phyloP scores from a whole-genome alignment of 2,329 filamentous ascomycete genomes.

The Aspergillus brunneoviolaceus region DNA sequence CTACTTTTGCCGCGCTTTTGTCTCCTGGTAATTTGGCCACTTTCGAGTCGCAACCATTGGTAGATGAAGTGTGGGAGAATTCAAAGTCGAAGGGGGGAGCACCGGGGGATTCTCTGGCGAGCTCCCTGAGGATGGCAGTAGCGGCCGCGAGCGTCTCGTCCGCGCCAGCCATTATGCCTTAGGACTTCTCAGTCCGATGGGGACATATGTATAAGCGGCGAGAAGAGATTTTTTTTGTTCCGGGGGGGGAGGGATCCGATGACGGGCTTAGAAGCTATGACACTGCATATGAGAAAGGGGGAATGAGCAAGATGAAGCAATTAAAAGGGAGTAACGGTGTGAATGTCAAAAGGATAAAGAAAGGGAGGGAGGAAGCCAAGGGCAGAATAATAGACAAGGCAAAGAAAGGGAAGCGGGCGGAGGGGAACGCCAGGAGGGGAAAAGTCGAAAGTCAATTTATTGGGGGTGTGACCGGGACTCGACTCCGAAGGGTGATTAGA shows the following conservation, averaged over 20 bases:
- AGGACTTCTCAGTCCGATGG: conserved; percentile 22
- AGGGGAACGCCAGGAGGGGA: conserved; percentile 6
- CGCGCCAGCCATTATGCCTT: conserved; percentile 47
- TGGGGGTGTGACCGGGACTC: conserved; percentile 1
- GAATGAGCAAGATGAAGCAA: conserved; percentile 5
- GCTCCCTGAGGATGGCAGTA: conserved; percentile 46
- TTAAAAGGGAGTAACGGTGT: neutral
- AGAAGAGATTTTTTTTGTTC: conserved; percentile 5
- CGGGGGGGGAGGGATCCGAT: neutral
- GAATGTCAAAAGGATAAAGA: conserved; percentile 4
- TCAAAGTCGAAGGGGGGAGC: conserved; percentile 38
- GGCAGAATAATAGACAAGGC: conserved; percentile 6
- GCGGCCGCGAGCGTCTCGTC: conserved; percentile 51
- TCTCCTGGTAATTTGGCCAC: conserved; percentile 74
- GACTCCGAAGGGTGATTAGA: conserved; percentile 6
- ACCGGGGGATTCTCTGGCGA: conserved; percentile 44
- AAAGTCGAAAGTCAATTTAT: conserved; percentile 5
- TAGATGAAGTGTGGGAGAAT: conserved; percentile 29
- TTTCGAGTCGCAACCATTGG: conserved; percentile 53
- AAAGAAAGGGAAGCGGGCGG: conserved; percentile 4
- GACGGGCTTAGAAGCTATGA: conserved; percentile 1
- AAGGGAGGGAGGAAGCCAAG: conserved; percentile 4
- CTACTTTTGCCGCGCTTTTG: conserved; percentile 71
- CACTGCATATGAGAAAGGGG: conserved; percentile 8
- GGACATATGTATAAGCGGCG: conserved; percentile 21